Base-by-base conservation (phyloP, 164 flowering plant species). In the Magnolia changhungtana region DNA sequence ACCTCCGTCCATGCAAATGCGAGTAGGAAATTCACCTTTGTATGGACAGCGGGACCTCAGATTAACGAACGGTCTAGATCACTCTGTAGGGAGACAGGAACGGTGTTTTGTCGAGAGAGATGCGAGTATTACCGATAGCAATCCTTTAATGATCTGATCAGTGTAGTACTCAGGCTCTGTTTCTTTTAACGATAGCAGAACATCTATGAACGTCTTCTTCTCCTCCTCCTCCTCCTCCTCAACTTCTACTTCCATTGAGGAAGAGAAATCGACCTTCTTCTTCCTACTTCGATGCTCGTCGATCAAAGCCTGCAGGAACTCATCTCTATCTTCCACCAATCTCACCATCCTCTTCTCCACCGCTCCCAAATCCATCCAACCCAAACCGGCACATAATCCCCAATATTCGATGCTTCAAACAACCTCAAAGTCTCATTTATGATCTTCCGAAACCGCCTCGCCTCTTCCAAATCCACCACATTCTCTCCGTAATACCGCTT, bases 101-200 rank as follows among this genome's bases (percentile, higher is more conserved):
- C 45, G 45, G 45, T 3, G 6, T 37, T 37, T 37, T 37, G 45
- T 37, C 45, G 45, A 37, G 45, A 37, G 45, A 37, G 45, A 37
- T 37, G 45, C 45, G 45, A 37, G 45, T 37, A 37, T 37, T 74
- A 87, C 89, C 82, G 67, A 0, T 2, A 81, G 64, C 20, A 84
- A 21, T 4, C 85, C 81, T 76, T 85, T 82, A 65, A 83, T 75
- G 69, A 83, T 63, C 8, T 78, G 73, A 20, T 87, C 86, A 0
- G 83, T 67, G 64, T 82, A 86, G 55, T 74, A 77, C 0, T 83
- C 79, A 0, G 87, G 89, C 8, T 86, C 89, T 14, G 65, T 51
- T 63, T 77, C 81, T 71, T 83, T 84, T 21, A 82, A 71, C 5
- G 74, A 24, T 55, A 85, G 37, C 7, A 87, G 50, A 45, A 20